Conservation (phyloP, 768 basidiomycete species). For the Kondoa malvinella region DNA sequence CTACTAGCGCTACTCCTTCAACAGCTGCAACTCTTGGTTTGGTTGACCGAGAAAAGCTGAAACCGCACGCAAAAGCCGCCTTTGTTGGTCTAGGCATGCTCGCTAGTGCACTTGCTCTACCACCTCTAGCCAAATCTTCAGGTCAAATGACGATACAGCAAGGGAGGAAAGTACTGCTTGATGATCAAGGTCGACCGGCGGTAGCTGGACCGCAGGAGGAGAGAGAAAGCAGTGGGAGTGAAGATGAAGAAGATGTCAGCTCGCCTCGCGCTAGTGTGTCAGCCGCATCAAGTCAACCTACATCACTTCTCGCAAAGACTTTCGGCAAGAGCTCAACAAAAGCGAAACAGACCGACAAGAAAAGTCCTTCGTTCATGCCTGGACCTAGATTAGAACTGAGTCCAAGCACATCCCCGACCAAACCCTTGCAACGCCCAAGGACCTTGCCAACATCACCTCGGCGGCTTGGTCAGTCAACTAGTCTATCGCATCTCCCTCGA, state of each 20-base stretch:
- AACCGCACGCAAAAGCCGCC: slow-evolving; percentile 52
- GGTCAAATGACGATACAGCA: slow-evolving; percentile 79
- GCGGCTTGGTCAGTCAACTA: background rate
- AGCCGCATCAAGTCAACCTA: background rate
- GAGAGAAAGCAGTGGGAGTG: slow-evolving; percentile 17
- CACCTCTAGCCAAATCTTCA: slow-evolving; percentile 50
- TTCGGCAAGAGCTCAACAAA: no score
- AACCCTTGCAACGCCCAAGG: background rate
- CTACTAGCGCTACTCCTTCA: background rate
- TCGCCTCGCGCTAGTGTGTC: background rate
- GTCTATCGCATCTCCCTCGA: background rate
- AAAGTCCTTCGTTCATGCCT: background rate
- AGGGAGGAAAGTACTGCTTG: slow-evolving; percentile 44
- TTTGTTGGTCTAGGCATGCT: slow-evolving; percentile 71
- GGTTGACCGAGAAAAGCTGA: slow-evolving; percentile 44
- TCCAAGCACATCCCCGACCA: background rate
- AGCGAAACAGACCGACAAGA: background rate
- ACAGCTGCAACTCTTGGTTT: background rate
- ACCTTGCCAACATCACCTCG: background rate
- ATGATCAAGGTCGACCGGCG: background rate
- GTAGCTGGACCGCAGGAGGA: background rate
- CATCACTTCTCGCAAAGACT: no score
- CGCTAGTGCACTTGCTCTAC: slow-evolving; percentile 61
- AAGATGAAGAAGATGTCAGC: slow-evolving; percentile 15
- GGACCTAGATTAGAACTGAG: background rate